Percentiles rank a stretch among this genome's conserved stretches.
Conservation (phyloP, 306 rosid genomes). For the Quercus robur region DNA sequence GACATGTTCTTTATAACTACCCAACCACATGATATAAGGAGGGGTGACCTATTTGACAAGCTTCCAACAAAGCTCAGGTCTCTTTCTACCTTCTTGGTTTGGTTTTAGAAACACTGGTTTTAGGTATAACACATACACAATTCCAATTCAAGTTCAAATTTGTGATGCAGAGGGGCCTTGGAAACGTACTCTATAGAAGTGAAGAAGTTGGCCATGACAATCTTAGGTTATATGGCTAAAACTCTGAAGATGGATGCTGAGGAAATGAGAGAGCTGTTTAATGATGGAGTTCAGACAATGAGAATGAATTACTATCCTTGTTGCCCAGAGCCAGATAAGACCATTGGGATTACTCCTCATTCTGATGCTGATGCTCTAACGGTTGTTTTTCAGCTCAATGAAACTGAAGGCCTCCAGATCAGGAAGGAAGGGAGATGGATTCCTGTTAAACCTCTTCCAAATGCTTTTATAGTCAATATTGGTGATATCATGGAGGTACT, state of each 20-base stretch:
- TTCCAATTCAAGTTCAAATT: not conserved
- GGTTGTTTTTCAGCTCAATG: conserved; percentile 31
- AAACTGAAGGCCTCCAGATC: conserved; percentile 47
- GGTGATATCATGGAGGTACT: conserved; percentile 49
- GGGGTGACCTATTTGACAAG: conserved; percentile 15
- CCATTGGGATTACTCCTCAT: conserved; percentile 30
- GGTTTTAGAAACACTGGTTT: not conserved
- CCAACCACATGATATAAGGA: conserved; percentile 20
- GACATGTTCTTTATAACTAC: conserved; percentile 37
- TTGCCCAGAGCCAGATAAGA: conserved; percentile 35
- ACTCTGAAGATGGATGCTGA: conserved; percentile 19
- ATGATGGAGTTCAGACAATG: conserved; percentile 24
- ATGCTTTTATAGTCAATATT: conserved; percentile 39
- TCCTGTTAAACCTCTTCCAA: conserved; percentile 39
- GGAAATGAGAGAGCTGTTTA: conserved; percentile 17
- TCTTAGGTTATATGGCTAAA: conserved; percentile 18
- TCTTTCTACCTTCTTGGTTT: not conserved
- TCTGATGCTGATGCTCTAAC: conserved; percentile 32
- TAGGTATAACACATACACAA: not conserved
- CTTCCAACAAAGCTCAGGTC: conserved; percentile 39
- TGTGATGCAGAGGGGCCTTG: conserved; percentile 13
- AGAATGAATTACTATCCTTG: conserved; percentile 42
- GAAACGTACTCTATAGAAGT: conserved; percentile 14
- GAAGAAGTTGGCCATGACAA: conserved; percentile 8
- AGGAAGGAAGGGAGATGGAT: conserved; percentile 39